These are phyloP conservation scores for Penicillium sp. DNA, from an alignment of 2,329 filamentous ascomycete species.

Conservation along the genomic window DNA sequence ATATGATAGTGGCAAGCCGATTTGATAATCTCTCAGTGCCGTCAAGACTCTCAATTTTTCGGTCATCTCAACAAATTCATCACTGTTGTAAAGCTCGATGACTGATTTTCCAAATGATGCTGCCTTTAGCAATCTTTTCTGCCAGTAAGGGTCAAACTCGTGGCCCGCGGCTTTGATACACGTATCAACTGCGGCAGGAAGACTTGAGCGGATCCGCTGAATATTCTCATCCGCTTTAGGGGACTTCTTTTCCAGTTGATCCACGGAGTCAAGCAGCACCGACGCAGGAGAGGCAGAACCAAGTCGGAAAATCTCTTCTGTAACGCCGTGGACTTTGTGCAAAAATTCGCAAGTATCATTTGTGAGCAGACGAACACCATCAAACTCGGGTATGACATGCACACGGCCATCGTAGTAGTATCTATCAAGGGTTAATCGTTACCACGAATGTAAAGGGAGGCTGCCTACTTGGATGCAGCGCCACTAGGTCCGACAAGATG, in stretches of 20 bases:
- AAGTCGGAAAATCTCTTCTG: constrained; percentile 83
- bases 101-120: constrained; percentile 98
- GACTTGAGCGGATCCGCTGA: constrained; percentile 80
- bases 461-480: constrained; percentile 60
- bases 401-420: constrained; percentile 91
- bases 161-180: constrained; percentile 92
- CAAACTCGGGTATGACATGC: constrained; percentile 81
- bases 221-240: constrained; percentile 98
- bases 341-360: constrained; percentile 96
- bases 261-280: constrained; percentile 88
- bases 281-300: constrained; percentile 86
- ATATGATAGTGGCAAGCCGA: constrained; percentile 86
- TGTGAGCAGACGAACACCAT: constrained; percentile 86
- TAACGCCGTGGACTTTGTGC: constrained; percentile 85
- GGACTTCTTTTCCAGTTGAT: constrained; percentile 87
- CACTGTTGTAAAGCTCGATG: constrained; percentile 93
- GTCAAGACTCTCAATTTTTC: constrained; percentile 91
- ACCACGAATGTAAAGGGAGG: too few species aligned
- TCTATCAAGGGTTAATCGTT: constrained; percentile 35
- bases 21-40: constrained; percentile 84
- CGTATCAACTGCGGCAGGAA: constrained; percentile 89
- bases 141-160: constrained; percentile 87
- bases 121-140: constrained; percentile 92
- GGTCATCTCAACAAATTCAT: constrained; percentile 98
- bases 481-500: constrained; percentile 87